Base-by-base conservation (phyloP, 495 filamentous ascomycete genomes). In the Annulohypoxylon stygium region DNA sequence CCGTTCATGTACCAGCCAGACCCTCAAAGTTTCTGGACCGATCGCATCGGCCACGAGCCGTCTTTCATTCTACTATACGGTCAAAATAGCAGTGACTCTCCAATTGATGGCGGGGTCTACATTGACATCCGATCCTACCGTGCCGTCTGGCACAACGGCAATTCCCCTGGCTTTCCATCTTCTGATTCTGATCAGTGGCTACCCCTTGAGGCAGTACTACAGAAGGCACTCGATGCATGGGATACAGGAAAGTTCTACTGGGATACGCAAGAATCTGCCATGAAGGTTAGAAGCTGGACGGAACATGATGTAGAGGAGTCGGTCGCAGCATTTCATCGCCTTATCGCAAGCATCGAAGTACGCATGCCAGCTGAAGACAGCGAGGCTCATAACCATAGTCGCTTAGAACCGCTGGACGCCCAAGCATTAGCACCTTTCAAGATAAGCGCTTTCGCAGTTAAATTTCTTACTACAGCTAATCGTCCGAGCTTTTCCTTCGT, bases 1-100 rank as follows among this genome's bases (percentile, higher is more conserved):
- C 65, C 65, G n/a, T 37, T 20, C 16, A 59, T 59, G 10, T 67
- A 67, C 4, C 64, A 67, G 18, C 54, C 54, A 25, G 64, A 67
- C 20, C 64, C 64, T 37, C 18, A 11, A 4, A 67, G 18, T n/a
- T 67, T 67, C 54, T 67, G 53, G 64, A 67, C 10, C 4, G 53
- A 66, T 7, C 25, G 9, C 37, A 6, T 39, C 36, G 11, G 36
- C 36, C 36, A 39, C 36, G 36, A 39, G 9, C 36, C 36, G 9
- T 39, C 9, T 39, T 39, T 39, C 36, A 12, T 39, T 39, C 36
- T 39, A 12, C 36, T 39, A 0, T 39, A 39, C 8, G 0, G 36
- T 39, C 36, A 39, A 39, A 39, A 39, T 39, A 39, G 11, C 36
- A 7, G 36, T 11, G 36, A 39, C 8, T 39, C 36, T 0, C 36